Conservation (phyloP, 495 filamentous ascomycete species). For the Wilcoxina mikolae region DNA sequence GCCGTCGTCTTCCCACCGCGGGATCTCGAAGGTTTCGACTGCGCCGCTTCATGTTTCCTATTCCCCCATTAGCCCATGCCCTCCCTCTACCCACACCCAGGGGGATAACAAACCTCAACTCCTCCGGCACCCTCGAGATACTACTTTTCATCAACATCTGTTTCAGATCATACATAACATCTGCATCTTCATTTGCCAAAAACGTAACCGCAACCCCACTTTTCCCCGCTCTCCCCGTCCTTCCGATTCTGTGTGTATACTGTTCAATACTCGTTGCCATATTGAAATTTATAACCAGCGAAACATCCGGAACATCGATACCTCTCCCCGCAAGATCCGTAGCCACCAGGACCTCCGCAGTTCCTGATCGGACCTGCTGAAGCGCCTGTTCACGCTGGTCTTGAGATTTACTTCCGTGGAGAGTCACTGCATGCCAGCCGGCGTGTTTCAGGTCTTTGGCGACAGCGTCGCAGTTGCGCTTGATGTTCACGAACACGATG, state of each 20-base stretch:
- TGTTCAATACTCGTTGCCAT: slow-evolving; percentile 90
- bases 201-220: slow-evolving; percentile 95
- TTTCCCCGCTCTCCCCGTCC: slow-evolving; percentile 96
- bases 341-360: slow-evolving; percentile 80
- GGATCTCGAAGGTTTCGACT: slow-evolving; percentile 56
- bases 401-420: slow-evolving; percentile 92
- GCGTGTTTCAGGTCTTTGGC: slow-evolving; percentile 89
- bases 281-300: slow-evolving; percentile 95
- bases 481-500: slow-evolving; percentile 99
- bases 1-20: slow-evolving; percentile 24
- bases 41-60: slow-evolving; percentile 76
- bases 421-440: slow-evolving; percentile 78
- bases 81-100: neutral
- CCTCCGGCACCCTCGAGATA: slow-evolving; percentile 83
- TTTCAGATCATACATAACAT: slow-evolving; percentile 90
- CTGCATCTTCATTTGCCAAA: slow-evolving; percentile 78
- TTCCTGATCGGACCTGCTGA: slow-evolving; percentile 64
- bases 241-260: slow-evolving; percentile 95
- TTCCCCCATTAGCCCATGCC: neutral
- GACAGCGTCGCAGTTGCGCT: slow-evolving; percentile 93
- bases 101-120: slow-evolving; percentile 41
- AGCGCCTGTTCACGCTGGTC: slow-evolving; percentile 94
- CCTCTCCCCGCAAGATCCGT: slow-evolving; percentile 93
- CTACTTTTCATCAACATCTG: slow-evolving; percentile 90
- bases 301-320: slow-evolving; percentile 95